Evolutionary conservation across 192 early-diverging fungal species (phyloP), one percentile per base, ranked within the genome.

Genomic region (Backusella psychrophila): DNA sequence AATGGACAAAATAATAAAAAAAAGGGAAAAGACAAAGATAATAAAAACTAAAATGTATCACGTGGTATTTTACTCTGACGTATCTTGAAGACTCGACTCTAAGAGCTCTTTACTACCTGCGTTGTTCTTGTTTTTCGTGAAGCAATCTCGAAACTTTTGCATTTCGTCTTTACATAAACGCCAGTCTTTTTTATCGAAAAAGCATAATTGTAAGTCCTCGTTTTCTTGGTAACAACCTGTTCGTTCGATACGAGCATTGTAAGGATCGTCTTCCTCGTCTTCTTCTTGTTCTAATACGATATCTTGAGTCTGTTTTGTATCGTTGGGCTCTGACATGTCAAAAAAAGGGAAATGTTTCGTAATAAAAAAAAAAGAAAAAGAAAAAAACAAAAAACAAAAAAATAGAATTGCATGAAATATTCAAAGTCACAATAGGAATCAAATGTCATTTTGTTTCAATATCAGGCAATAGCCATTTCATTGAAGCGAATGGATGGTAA

Each of bases 111-210:
- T n/a, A 49, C 71, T 81, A 4, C 71, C 79, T 3, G 75, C 79
- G 35, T 75, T 69, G 23, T 79, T 29, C 31, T 67, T 81, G 38
- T 85, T 87, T 6, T 79, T 80, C 76, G 85, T 85, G 87, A 89
- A 96, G 75, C 96, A 98, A 15, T 89, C 82, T 38, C 87, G 85
- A 83, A 98, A 98, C 33, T 82, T 87, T n/a, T 79, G 36, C 89
- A 98, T 91, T 76, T 94, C 93, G 35, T 83, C 85, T 52, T 85
- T 77, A 78, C 96, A 98, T 49, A 87, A 81, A 46, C 96, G 89
- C 94, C 95, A 98, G 83, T 98, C 96, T 71, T 92, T 89, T 17
- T 88, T 94, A 65, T 95, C 93, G 23, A 87, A 89, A 80, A 94
- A 91, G 81, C 96, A 98, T 74, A 94, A 81, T 69, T 94, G 92